phyloP scores from a whole-genome alignment of 768 basidiomycete species.

The Trametes gibbosa region DNA sequence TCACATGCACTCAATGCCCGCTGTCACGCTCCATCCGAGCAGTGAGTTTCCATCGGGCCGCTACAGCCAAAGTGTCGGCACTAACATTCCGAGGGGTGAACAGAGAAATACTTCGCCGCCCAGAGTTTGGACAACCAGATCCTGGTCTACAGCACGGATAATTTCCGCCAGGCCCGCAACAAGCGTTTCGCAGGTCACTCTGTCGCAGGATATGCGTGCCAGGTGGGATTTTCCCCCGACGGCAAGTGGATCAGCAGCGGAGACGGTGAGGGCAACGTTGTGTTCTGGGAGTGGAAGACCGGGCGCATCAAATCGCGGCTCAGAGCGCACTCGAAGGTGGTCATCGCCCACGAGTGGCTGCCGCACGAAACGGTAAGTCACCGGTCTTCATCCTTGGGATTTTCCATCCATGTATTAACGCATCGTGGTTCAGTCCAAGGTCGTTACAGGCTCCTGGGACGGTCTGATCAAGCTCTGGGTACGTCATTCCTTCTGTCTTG shows the following conservation, averaged over 20 bases:
- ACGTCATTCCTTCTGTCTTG: constrained; percentile 30
- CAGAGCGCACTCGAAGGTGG: constrained; percentile 91
- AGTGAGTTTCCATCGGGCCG: constrained; percentile 54
- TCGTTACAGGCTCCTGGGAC: constrained; percentile 97
- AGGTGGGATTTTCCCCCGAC: constrained; percentile 96
- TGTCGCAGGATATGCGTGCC: constrained; percentile 95
- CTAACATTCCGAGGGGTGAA: background rate
- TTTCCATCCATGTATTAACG: constrained; percentile 18
- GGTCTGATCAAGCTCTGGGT: constrained; percentile 98
- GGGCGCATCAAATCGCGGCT: constrained; percentile 90
- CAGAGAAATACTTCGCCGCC: constrained; percentile 95
- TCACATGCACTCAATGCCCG: constrained; percentile 99
- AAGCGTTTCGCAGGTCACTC: constrained; percentile 98
- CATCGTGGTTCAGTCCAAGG: constrained; percentile 68
- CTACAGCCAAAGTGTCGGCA: background rate
- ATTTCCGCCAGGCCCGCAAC: constrained; percentile 98
- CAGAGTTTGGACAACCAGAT: constrained; percentile 99
- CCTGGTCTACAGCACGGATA: constrained; percentile 94
- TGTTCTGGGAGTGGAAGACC: constrained; percentile 99
- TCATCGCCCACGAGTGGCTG: constrained; percentile 96
- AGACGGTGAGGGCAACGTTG: constrained; percentile 90
- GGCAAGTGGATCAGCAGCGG: constrained; percentile 98
- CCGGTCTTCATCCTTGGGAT: constrained; percentile 2
- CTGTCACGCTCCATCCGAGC: constrained; percentile 92
- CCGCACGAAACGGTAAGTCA: constrained; percentile 90